Evolutionary conservation across 179 eudicot genomes (phyloP).

Genomic region (Vitellaria paradoxa): DNA sequence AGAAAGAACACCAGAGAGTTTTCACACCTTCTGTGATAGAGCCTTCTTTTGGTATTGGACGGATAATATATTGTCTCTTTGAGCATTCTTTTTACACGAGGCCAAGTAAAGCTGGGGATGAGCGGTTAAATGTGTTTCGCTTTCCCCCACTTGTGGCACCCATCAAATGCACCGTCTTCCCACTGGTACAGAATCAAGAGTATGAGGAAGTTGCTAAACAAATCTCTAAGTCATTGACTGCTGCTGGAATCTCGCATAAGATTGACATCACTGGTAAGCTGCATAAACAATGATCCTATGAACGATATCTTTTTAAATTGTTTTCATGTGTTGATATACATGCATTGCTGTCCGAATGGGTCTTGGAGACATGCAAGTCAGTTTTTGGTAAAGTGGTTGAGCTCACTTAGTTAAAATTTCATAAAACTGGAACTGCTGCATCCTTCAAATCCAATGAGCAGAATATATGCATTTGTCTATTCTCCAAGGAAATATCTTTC

Average conservation of each 20-base stretch:
- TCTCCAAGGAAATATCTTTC: too few relatives aligned
- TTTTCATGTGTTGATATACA: too few relatives aligned
- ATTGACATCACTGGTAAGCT: constrained; percentile 64
- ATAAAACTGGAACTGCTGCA: too few relatives aligned
- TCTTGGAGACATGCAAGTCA: too few relatives aligned
- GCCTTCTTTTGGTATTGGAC: constrained; percentile 88
- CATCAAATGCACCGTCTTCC: constrained; percentile 81
- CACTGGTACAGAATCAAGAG: constrained; percentile 71
- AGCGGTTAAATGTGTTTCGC: constrained; percentile 68
- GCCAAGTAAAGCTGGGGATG: constrained; percentile 76
- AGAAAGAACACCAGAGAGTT: constrained; percentile 77
- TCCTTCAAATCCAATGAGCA: too few relatives aligned
- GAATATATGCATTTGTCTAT: too few relatives aligned
- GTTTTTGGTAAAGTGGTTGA: too few relatives aligned
- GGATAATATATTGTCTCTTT: constrained; percentile 74
- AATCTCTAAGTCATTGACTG: constrained; percentile 56
- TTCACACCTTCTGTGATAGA: constrained; percentile 79
- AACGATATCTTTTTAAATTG: too few relatives aligned
- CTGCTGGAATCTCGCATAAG: constrained; percentile 65
- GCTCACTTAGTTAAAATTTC: too few relatives aligned
- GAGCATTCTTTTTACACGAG: constrained; percentile 82
- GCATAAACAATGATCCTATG: too few relatives aligned
- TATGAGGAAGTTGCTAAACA: constrained; percentile 66
- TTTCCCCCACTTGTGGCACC: constrained; percentile 89
- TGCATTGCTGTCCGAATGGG: too few relatives aligned